A percentile compares a stretch with the other conserved stretches of the same genome.
Evolutionary conservation across 2,329 filamentous ascomycete species (phyloP).

Genomic region (Penicillium glabrum): DNA sequence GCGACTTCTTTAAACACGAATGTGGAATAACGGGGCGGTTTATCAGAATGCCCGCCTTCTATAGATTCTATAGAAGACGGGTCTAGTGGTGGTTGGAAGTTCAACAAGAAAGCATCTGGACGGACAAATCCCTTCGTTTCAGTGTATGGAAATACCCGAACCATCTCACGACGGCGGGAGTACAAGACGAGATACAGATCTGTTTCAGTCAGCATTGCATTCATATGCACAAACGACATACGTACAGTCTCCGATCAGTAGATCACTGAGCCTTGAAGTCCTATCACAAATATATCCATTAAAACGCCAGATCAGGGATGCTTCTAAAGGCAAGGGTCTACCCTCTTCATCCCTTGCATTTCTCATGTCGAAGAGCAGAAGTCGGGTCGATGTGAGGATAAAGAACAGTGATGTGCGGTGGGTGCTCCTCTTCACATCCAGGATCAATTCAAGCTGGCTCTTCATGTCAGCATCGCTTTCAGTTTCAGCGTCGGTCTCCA

Average conservation of each 20-base stretch:
- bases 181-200: conserved; percentile 41
- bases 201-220: conserved; percentile 17
- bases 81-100: conserved; percentile 23
- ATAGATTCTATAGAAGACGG: neutral
- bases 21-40: conserved; percentile 25
- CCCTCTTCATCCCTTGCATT: conserved; percentile 22
- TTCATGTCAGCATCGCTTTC: too few relatives aligned
- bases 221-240: neutral
- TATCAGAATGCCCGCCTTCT: conserved; percentile 2
- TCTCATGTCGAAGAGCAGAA: conserved; percentile 48
- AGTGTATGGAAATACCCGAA: conserved; percentile 28
- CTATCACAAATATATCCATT: conserved; percentile 55
- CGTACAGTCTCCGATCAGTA: conserved; percentile 36
- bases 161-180: conserved; percentile 36
- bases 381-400: conserved; percentile 53
- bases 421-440: conserved; percentile 52
- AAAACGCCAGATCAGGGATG: conserved; percentile 53
- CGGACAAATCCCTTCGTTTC: conserved; percentile 20
- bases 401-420: conserved; percentile 46
- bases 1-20: conserved; percentile 35
- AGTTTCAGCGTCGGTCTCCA: too few relatives aligned
- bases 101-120: conserved; percentile 36
- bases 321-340: conserved; percentile 30
- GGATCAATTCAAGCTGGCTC: conserved; percentile 48
- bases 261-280: conserved; percentile 44